phyloP scores from a whole-genome alignment of 352 stramenopile species.

The Blastocystis sp. region DNA sequence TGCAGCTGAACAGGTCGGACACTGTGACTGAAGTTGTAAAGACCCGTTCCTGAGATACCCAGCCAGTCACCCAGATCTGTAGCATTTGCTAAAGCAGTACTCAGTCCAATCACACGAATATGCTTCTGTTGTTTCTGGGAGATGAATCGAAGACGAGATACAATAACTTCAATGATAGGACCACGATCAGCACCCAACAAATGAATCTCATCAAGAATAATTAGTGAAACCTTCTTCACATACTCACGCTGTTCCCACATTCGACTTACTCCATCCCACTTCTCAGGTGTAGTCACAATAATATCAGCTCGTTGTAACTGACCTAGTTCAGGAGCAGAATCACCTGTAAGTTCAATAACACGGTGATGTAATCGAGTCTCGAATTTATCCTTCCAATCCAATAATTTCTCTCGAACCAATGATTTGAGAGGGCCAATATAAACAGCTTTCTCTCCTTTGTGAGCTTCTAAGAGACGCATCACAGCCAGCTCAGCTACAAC shows the following conservation, averaged over 20 bases:
- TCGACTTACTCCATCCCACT: slow-evolving; percentile 92
- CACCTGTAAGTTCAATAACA: slow-evolving; percentile 90
- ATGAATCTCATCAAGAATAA: slow-evolving; percentile 96
- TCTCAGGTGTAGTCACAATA: slow-evolving; percentile 92
- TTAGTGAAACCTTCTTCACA: slow-evolving; percentile 74
- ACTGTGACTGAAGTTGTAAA: slow-evolving; percentile 70
- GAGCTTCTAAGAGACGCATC: slow-evolving; percentile 80
- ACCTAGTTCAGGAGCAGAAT: slow-evolving; percentile 85
- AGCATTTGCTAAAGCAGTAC: slow-evolving; percentile 89
- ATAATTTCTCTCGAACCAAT: slow-evolving; percentile 85
- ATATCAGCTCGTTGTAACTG: slow-evolving; percentile 84
- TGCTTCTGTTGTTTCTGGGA: slow-evolving; percentile 65
- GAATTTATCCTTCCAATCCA: slow-evolving; percentile 88
- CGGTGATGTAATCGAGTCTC: slow-evolving; percentile 72
- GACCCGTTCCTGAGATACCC: slow-evolving; percentile 76
- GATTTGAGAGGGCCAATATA: slow-evolving; percentile 96
- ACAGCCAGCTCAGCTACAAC: slow-evolving; percentile 91
- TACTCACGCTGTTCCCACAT: slow-evolving; percentile 75
- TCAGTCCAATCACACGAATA: slow-evolving; percentile 86
- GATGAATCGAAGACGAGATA: slow-evolving; percentile 80
- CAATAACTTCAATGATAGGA: slow-evolving; percentile 85
- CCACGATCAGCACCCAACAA: slow-evolving; percentile 88
- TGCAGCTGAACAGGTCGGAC: slow-evolving; percentile 91
- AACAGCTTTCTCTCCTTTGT: slow-evolving; percentile 75
- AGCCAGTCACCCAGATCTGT: slow-evolving; percentile 90